Evolutionary conservation across 768 basidiomycete genomes (phyloP).

Genomic region (Tylopilus intermedius): DNA sequence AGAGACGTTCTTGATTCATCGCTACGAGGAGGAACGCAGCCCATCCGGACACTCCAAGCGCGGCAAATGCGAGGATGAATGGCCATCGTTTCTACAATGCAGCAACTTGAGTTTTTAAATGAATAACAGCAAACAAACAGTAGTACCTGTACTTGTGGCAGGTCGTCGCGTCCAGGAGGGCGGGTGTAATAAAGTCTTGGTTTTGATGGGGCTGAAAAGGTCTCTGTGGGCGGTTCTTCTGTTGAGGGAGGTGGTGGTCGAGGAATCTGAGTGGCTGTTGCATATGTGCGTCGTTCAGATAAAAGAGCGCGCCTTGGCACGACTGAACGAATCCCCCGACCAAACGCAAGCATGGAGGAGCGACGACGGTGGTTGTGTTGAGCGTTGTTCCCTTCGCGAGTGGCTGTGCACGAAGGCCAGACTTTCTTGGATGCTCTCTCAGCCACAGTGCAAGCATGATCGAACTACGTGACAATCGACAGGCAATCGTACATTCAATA

Average conservation of each 20-base stretch:
- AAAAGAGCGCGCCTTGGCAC: constrained; percentile 7
- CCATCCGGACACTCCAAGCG: constrained; percentile 59
- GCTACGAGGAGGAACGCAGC: constrained; percentile 62
- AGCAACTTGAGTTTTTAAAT: neutral
- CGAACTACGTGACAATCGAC: too few relatives aligned
- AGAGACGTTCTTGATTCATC: constrained; percentile 73
- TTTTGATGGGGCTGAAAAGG: constrained; percentile 41
- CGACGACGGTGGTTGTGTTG: constrained; percentile 11
- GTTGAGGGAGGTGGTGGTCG: constrained; percentile 26
- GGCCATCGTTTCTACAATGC: constrained; percentile 50
- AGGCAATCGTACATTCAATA: too few relatives aligned
- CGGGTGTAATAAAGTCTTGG: constrained; percentile 43
- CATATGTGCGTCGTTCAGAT: constrained; percentile 12
- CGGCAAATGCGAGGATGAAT: constrained; percentile 42
- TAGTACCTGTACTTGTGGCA: constrained; percentile 40
- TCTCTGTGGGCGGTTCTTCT: constrained; percentile 31
- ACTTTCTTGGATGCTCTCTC: too few relatives aligned
- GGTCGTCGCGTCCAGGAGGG: constrained; percentile 34
- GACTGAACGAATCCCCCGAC: constrained; percentile 9
- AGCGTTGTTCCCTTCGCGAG: neutral
- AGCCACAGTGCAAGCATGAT: too few relatives aligned
- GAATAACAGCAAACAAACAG: neutral
- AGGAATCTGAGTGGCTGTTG: constrained; percentile 21
- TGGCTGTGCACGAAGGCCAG: constrained; percentile 2
- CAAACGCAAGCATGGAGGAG: constrained; percentile 15